These are phyloP conservation scores for Exophiala viscosa DNA, from an alignment of 2,329 filamentous ascomycete genomes.

Conservation along the genomic window DNA sequence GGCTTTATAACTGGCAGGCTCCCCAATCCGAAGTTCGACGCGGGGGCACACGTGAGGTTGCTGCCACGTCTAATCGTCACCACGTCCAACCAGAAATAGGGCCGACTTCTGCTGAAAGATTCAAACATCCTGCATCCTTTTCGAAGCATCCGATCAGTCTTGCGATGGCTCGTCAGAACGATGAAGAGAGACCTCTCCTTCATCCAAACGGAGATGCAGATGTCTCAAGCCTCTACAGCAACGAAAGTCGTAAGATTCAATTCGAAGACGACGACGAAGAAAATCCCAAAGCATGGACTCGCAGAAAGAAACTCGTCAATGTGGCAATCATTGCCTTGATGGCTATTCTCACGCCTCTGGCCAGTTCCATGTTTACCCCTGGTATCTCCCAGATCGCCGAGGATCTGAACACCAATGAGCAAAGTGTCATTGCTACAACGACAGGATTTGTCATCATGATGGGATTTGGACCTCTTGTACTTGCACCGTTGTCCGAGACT, in stretches of 20 bases:
- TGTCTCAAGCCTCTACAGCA: background rate
- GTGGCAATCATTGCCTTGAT: slow-evolving; percentile 50
- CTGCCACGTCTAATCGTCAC: too few relatives aligned
- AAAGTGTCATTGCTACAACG: slow-evolving; percentile 47
- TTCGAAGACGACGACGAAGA: slow-evolving; percentile 40
- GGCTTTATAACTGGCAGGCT: too few relatives aligned
- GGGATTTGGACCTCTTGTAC: slow-evolving; percentile 63
- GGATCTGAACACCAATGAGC: slow-evolving; percentile 40
- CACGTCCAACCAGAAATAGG: too few relatives aligned
- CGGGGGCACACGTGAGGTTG: too few relatives aligned
- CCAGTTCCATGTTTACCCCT: slow-evolving; percentile 50
- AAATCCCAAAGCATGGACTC: slow-evolving; percentile 47
- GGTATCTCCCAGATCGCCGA: slow-evolving; percentile 50
- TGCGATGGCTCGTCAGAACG: slow-evolving; percentile 3
- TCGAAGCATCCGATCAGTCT: background rate
- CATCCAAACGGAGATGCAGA: slow-evolving; percentile 9
- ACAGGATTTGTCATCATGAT: slow-evolving; percentile 51
- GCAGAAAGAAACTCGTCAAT: slow-evolving; percentile 46
- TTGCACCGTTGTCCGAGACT: slow-evolving; percentile 70
- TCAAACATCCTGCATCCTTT: too few relatives aligned
- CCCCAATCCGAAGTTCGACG: too few relatives aligned
- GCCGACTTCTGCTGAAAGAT: too few relatives aligned
- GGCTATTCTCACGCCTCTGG: slow-evolving; percentile 34
- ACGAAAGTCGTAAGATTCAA: slow-evolving; percentile 20
- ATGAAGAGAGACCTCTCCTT: slow-evolving; percentile 18